Evolutionary conservation across 2,329 filamentous ascomycete species (phyloP), one percentile per base, ranked within the genome.

Genomic region (Colletotrichum gloeosporioides): DNA sequence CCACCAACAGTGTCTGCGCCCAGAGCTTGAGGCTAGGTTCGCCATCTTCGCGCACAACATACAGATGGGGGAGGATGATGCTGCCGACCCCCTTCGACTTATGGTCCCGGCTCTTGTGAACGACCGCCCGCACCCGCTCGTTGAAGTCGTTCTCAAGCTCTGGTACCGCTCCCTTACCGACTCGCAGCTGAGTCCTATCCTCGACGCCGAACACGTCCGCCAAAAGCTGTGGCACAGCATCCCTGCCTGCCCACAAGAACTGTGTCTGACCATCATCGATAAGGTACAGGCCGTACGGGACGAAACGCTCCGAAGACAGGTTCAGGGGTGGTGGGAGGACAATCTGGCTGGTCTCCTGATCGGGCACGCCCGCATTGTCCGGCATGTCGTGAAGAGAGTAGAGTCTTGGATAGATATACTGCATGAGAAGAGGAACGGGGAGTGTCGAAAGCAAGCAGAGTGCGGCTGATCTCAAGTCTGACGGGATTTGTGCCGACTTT

Each of bases 191-290:
- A 53, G 92, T 93, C 82, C 95, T 93, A 85, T 98, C 96, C 62
- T 93, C 90, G 13, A 97, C 90, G 29, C 96, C 96, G 83, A 99
- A 99, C 8, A 99, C 96, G 81, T 99, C 97, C 69, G 90, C 86
- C 55, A 99, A 89, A 36, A 99, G 90, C 82, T 98, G 95, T 2
- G 96, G 95, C 32, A 99, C 95, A 2, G 96, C 94, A 79, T 99
- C 96, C 44, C 96, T 93, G 16, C 97, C 97, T 25, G 99, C 91
- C 97, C 97, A 99, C 64, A 99, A 87, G 90, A 99, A 99, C 84
- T 99, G 97, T 8, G 95, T 98, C 85, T 98, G 96, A 4, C 96
- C 96, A 82, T 99, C 97, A 81, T 99, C 97, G 80, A 99, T 97
- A 74, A 99, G 91, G 85, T 99, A 99, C 22, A 99, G 88, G 32